phyloP scores from a whole-genome alignment of 2,329 filamentous ascomycete genomes.

The Fragosphaeria purpurea region DNA sequence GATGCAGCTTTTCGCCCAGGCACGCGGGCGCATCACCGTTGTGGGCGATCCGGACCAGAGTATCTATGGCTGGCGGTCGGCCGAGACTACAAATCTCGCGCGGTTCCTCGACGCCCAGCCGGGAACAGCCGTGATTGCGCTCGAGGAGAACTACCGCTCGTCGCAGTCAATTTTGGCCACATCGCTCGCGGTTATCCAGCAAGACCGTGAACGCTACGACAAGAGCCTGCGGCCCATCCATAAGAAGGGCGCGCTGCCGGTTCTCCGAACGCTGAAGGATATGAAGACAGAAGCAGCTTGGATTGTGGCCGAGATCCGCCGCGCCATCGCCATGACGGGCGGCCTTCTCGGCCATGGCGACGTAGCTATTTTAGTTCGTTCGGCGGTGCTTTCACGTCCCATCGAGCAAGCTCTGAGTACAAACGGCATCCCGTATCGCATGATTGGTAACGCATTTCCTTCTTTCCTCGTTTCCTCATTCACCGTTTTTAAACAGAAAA shows the following conservation, averaged over 20 bases:
- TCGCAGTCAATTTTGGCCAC: conserved; percentile 73
- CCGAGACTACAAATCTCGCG: conserved; percentile 79
- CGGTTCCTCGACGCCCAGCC: conserved; percentile 69
- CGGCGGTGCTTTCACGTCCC: conserved; percentile 71
- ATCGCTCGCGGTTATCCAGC: conserved; percentile 79
- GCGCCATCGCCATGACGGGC: conserved; percentile 61
- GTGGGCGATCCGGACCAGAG: conserved; percentile 97
- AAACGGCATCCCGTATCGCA: conserved; percentile 75
- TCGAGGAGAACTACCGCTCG: conserved; percentile 93
- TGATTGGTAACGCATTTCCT: conserved; percentile 53
- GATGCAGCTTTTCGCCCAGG: conserved; percentile 76
- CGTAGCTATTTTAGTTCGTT: conserved; percentile 78
- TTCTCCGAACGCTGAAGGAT: conserved; percentile 64
- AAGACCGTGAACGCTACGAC: conserved; percentile 69
- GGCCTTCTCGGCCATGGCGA: conserved; percentile 64
- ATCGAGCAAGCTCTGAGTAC: conserved; percentile 76
- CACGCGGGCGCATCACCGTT: conserved; percentile 69
- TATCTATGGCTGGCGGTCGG: conserved; percentile 92
- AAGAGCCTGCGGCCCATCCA: conserved; percentile 77
- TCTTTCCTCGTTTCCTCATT: too few species aligned
- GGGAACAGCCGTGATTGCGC: conserved; percentile 67
- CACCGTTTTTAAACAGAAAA: conserved; percentile 12
- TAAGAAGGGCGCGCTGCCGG: conserved; percentile 66
- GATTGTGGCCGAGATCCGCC: conserved; percentile 76
- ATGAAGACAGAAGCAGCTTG: conserved; percentile 70